Base-by-base conservation (phyloP, 1,284 basidiomycete species). In the Pulchroboletus neoregius region DNA sequence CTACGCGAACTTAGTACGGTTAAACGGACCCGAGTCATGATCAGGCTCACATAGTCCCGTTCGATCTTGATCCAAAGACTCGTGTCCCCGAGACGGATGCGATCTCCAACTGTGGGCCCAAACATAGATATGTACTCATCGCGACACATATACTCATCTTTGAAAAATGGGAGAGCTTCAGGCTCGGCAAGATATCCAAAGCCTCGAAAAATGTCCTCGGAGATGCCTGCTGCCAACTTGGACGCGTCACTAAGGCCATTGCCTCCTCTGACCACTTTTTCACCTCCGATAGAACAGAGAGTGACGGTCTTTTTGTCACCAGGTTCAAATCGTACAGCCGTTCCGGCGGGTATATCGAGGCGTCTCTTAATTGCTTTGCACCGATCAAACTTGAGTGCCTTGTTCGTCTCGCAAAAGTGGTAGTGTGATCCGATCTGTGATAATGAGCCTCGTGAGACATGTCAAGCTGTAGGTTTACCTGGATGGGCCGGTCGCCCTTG, bases 311-410 rank as follows among this genome's bases (percentile, higher is more conserved):
- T 94, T 23, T 70, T 67, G 59, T 96, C 92, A 7, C 94, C 94
- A 0, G 96, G 95, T 64, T 99, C 96, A 64, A 99, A 99, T 15
- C 96, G 84, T 5, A 97, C 89, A 2, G 96, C 94, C 0, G 94
- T 98, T 6, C 93, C 95, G 0, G 96, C 87, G 0, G 94, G 74
- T 42, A 98, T 94, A 65, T 99, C 93, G 3, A 99, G 80, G 13
- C 90, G 80, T 59, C 82, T 93, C 4, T 90, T 91, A 50, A 94
- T 87, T 0, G 93, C 80, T 45, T 81, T 74, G 2, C 70, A 69
- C 12, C 96, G 84, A 68, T 97, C 93, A 58, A 99, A 98, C 2
- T 73, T 72, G 6, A 99, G 78, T 0, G 79, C 73, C 1, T 80
- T 69, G 68, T 99, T 99, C 12, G 88, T 88, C 69, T 98, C 94